Evolutionary conservation across 1,284 basidiomycete species (phyloP).

Genomic region (Neolentinus lepideus): DNA sequence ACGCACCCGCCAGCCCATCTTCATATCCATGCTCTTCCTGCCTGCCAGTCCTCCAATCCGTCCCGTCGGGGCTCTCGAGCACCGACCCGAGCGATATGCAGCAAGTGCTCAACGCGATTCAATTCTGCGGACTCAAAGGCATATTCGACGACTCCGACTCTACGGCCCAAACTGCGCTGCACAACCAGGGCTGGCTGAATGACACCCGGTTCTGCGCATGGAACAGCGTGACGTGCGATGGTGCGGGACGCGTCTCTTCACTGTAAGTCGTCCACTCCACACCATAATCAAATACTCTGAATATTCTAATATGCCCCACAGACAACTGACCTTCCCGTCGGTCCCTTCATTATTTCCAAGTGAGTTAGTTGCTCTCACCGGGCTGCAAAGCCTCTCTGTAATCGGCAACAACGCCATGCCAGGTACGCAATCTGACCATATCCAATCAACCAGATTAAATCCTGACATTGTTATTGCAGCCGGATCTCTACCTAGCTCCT

Average conservation of each 20-base stretch:
- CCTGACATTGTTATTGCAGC: slow-evolving; percentile 17
- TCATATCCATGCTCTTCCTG: slow-evolving; percentile 43
- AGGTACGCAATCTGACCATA: slow-evolving; percentile 18
- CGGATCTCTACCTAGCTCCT: slow-evolving; percentile 30
- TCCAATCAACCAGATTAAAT: neutral
- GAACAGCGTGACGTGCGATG: slow-evolving; percentile 39
- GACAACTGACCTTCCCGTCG: slow-evolving; percentile 37
- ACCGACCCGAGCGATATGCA: slow-evolving; percentile 24
- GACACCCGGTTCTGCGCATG: slow-evolving; percentile 41
- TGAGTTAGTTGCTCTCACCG: slow-evolving; percentile 34
- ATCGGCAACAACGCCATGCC: slow-evolving; percentile 36
- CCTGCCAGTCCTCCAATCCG: slow-evolving; percentile 30
- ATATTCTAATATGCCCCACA: slow-evolving; percentile 13
- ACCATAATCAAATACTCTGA: neutral
- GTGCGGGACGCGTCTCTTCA: slow-evolving; percentile 31
- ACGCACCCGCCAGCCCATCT: slow-evolving; percentile 35
- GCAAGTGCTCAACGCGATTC: slow-evolving; percentile 28
- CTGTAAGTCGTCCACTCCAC: slow-evolving; percentile 27
- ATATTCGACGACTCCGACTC: slow-evolving; percentile 36
- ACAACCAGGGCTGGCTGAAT: slow-evolving; percentile 39
- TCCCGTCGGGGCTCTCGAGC: slow-evolving; percentile 27
- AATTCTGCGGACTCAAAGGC: slow-evolving; percentile 44
- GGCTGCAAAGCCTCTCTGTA: slow-evolving; percentile 31
- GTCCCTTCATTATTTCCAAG: slow-evolving; percentile 37
- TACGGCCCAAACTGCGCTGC: slow-evolving; percentile 30